Evolutionary conservation across 2,329 filamentous ascomycete genomes (phyloP), one percentile per base, ranked within the genome.

Genomic region (Fusarium pseudograminearum): DNA sequence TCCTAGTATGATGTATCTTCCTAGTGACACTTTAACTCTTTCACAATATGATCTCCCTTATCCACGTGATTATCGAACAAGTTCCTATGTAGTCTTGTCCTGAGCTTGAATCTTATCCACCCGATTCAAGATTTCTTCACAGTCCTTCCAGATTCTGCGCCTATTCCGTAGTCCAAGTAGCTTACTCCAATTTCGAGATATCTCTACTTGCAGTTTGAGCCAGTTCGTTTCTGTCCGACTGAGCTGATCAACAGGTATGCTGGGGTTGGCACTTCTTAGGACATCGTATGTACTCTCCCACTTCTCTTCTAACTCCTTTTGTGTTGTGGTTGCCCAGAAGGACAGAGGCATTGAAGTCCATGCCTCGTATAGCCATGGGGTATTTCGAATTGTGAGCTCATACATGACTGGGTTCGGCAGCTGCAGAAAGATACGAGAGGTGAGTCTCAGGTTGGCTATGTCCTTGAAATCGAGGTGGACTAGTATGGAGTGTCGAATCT

Each of bases 291-390:
- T 40, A n/a, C 14, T 18, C 4, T 51, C 47, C 33, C 12, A 38
- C 11, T 30, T 11, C 14, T 28, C 9, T 16, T 28, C 24, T 12
- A 52, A 11, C 3, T 7, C 18, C 8, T 30, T 10, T 40, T 41
- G 45, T 7, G 65, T 62, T 6, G 50, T 70, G 0, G 66, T 66
- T 5, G 59, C 47, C 62, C 67, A 73, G 31, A 58, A 68, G 4
- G 70, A 73, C 10, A 65, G 36, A 5, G 59, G 52, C 4, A 54
- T n/a, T 3, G 44, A n/a, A 1, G 45, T 52, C 66, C 70, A 73
- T 15, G 68, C 66, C 34, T 73, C 71, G 12, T 62, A 72, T 5
- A 72, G 10, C 66, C 69, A 73, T 7, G 71, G 68, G 0, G 46
- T 46, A 3, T 67, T 44, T 12, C 58, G 57, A 4, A 73, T 10